Base-by-base conservation (phyloP, 2,329 filamentous ascomycete genomes). In the Colletotrichum endophyticum region DNA sequence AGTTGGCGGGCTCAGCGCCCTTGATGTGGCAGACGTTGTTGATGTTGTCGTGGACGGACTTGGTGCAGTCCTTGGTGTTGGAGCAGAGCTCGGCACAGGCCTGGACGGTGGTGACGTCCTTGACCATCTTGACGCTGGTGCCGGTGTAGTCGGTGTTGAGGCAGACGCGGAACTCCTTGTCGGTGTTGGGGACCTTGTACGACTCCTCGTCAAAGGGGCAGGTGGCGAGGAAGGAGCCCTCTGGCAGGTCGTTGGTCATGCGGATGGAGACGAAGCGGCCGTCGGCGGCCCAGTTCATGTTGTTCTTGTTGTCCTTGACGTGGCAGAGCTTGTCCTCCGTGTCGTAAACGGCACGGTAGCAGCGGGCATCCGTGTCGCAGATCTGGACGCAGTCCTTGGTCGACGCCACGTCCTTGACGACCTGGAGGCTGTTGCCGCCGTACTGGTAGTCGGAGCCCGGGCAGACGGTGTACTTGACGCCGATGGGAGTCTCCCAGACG, bases 21-120 rank as follows among this genome's bases (percentile, higher is more conserved):
- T 79, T 79, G 73, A 79, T 73, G 70, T 78, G 72, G 39, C 79
- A 80, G 30, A 78, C 69, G 59, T 81, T 81, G 5, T 78, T 62
- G 69, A 69, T 62, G 68, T 76, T 19, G 59, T 81, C 79, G 8
- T 78, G 80, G 2, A 81, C 80, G 6, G 75, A 32, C 75, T 78
- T 78, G 25, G 57, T 61, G 67, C 77, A 78, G 57, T 30, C 57
- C 64, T 66, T 66, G 6, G 67, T 78, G 36, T 68, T 72, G 53
- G 77, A 73, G 71, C 77, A 78, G 30, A 71, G 71, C 34, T 78
- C 75, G 4, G 77, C 71, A 32, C 77, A 78, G 53, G 74, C 71
- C 36, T 77, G 77, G 13, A 74, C 56, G 49, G 69, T 77, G 44
- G 74, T 70, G 30, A 74, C 75, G 30, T 57, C 70, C 19, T 68